Base-by-base conservation (phyloP, 768 basidiomycete species). In the Pleurotus platypus region DNA sequence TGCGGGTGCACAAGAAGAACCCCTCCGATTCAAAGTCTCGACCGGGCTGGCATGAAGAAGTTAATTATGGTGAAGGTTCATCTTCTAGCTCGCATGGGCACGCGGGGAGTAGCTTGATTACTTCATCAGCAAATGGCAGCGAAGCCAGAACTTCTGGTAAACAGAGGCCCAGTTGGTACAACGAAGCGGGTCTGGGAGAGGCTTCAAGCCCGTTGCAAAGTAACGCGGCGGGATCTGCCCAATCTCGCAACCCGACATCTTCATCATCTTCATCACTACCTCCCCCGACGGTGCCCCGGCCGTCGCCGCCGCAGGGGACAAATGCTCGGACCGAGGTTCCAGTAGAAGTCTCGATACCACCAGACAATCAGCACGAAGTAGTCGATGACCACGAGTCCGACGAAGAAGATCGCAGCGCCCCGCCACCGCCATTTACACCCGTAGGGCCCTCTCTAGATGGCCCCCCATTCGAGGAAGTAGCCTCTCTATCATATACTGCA, bases 391-490 rank as follows among this genome's bases (percentile, higher is more conserved):
- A 45, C 9, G 51, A 54, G n/a, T 37, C 39, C 3, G 59, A 66
- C 26, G 64, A 66, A 18, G 66, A 63, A 13, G 66, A 69, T 62
- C 64, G 35, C 35, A 66, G 57, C 20, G 59, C 55, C 47, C 71
- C 68, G 35, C 78, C 78, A 1, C 79, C 78, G 0, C 72, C 75
- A 6, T 79, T 76, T 61, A 63, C 69, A 12, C 55, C 70, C 0
- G 64, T 69, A 9, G 76, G 69, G 1, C 70, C 74, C 4, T 69
- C 69, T 22, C 61, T 70, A 0, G 74, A 78, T 58, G 78, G 77
- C 0, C 71, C 70, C 0, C 64, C 71, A 9, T 75, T 74, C 50
- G 67, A 69, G 22, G 66, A 64, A 30, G 65, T 69, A 24, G 65
- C 57, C 12, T 58, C 24, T 49, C 65, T 26, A 61, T 69, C 55